A percentile compares a stretch with the other conserved stretches of the same genome.
phyloP scores from a whole-genome alignment of 2,329 filamentous ascomycete genomes.

The Trichophyton schoenleinii region DNA sequence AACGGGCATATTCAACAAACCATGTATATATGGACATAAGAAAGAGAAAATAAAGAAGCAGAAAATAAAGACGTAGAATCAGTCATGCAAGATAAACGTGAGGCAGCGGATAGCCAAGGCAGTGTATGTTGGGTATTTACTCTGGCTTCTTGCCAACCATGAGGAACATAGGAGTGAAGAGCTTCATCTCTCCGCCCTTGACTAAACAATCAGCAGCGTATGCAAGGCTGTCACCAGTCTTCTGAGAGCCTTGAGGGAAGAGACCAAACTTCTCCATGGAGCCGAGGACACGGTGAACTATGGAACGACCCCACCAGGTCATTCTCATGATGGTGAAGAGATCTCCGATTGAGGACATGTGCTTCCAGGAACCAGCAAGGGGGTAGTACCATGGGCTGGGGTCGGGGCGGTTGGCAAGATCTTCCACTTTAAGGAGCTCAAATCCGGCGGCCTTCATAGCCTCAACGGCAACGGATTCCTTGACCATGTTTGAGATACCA shows the following conservation, averaged over 20 bases:
- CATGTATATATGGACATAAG: background rate
- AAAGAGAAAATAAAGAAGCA: background rate
- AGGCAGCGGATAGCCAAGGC: background rate
- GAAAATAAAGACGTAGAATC: background rate
- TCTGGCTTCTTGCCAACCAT: constrained; percentile 84
- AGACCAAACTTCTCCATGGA: constrained; percentile 60
- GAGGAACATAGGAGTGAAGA: constrained; percentile 98
- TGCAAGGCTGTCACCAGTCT: constrained; percentile 85
- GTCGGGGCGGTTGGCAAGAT: constrained; percentile 67
- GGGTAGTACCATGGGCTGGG: constrained; percentile 88
- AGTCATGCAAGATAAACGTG: background rate
- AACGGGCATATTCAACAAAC: background rate
- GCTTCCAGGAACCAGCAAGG: constrained; percentile 68
- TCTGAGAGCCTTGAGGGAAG: constrained; percentile 73
- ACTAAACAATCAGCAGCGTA: constrained; percentile 73
- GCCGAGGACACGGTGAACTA: constrained; percentile 67
- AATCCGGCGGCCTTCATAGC: constrained; percentile 86
- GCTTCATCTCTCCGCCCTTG: constrained; percentile 69
- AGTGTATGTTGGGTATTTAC: constrained; percentile 16
- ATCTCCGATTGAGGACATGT: constrained; percentile 69
- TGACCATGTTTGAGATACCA: constrained; percentile 96
- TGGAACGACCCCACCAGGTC: constrained; percentile 67
- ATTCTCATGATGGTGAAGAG: constrained; percentile 74
- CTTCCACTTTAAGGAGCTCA: constrained; percentile 68
- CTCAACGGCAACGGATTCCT: constrained; percentile 61